Evolutionary conservation across 768 basidiomycete genomes (phyloP).

Genomic region (Pleurotus eryngii): DNA sequence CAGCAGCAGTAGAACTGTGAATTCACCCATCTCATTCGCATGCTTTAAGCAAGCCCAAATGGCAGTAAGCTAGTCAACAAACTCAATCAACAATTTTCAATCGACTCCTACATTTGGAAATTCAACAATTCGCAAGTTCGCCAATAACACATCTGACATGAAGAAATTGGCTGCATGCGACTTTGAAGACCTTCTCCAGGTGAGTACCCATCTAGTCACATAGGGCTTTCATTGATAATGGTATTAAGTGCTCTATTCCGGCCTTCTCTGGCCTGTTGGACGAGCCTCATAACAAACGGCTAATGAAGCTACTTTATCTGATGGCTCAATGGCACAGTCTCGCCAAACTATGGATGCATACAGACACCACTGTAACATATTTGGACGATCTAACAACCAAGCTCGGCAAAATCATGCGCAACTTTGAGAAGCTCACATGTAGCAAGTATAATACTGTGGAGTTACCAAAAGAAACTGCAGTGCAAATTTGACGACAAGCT

Average conservation of each 20-base stretch:
- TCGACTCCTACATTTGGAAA: slow-evolving; percentile 25
- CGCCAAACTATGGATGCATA: slow-evolving; percentile 33
- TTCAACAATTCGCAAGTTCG: slow-evolving; percentile 32
- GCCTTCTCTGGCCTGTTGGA: slow-evolving; percentile 35
- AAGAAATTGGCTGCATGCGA: slow-evolving; percentile 33
- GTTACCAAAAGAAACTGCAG: slow-evolving; percentile 21
- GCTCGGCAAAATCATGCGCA: slow-evolving; percentile 21
- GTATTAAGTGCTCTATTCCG: slow-evolving; percentile 26
- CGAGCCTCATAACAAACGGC: slow-evolving; percentile 19
- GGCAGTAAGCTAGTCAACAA: slow-evolving; percentile 4
- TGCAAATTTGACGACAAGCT: slow-evolving; percentile 16
- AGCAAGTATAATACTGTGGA: slow-evolving; percentile 18
- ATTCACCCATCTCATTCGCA: slow-evolving; percentile 29
- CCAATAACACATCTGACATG: slow-evolving; percentile 29
- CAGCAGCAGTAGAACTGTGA: slow-evolving; percentile 24
- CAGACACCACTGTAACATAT: slow-evolving; percentile 27
- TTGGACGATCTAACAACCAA: slow-evolving; percentile 22
- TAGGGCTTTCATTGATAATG: neutral
- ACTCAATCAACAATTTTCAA: slow-evolving; percentile 25
- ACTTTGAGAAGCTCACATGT: slow-evolving; percentile 19
- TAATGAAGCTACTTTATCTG: slow-evolving; percentile 25
- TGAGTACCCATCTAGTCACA: slow-evolving; percentile 8
- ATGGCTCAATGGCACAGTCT: slow-evolving; percentile 33
- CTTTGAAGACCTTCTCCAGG: slow-evolving; percentile 43
- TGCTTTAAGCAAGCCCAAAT: slow-evolving; percentile 12